A percentile compares a stretch with the other conserved stretches of the same genome.
These are phyloP conservation scores for Candida verbasci DNA, from an alignment of 805 yeast species.

Conservation along the genomic window DNA sequence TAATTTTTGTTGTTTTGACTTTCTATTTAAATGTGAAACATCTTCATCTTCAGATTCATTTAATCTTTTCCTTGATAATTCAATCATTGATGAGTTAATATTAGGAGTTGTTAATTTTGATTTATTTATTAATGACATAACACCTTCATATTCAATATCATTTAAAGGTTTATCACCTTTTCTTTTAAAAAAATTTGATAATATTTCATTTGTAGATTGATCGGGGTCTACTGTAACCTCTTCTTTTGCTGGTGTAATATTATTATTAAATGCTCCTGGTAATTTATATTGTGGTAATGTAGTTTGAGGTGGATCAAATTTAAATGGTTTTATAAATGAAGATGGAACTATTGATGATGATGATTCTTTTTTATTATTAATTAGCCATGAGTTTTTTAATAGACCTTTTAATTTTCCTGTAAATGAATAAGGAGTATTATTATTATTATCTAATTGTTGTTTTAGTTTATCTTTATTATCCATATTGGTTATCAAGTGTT, in stretches of 20 bases:
- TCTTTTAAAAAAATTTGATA: slow-evolving; percentile 64
- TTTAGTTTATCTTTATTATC: slow-evolving; percentile 27
- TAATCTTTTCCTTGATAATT: background rate
- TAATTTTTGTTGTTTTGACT: slow-evolving; percentile 9
- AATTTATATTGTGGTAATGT: background rate
- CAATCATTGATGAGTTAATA: background rate
- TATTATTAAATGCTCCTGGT: slow-evolving; percentile 4
- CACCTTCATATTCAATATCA: slow-evolving; percentile 80
- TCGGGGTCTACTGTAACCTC: slow-evolving; percentile 2
- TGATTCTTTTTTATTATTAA: slow-evolving; percentile 8
- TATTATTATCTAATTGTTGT: background rate
- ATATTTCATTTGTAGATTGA: slow-evolving; percentile 43
- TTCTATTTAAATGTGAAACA: slow-evolving; percentile 1
- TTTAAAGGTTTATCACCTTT: slow-evolving; percentile 75
- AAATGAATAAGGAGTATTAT: slow-evolving; percentile 10
- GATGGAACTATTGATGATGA: too few species aligned
- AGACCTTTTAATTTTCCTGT: slow-evolving; percentile 15
- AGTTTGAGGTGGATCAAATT: slow-evolving; percentile 8
- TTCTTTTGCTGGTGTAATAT: too few species aligned
- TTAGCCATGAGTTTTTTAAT: slow-evolving; percentile 20
- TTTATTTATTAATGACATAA: slow-evolving; percentile 47
- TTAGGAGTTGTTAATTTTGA: slow-evolving; percentile 7
- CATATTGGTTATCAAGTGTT: slow-evolving; percentile 11
- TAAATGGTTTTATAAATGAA: slow-evolving; percentile 5
- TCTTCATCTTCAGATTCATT: slow-evolving; percentile 3